Percentiles rank a stretch among this genome's conserved stretches.
Conservation (phyloP, 2,329 filamentous ascomycete genomes). For the Rutstroemia sydowiana region DNA sequence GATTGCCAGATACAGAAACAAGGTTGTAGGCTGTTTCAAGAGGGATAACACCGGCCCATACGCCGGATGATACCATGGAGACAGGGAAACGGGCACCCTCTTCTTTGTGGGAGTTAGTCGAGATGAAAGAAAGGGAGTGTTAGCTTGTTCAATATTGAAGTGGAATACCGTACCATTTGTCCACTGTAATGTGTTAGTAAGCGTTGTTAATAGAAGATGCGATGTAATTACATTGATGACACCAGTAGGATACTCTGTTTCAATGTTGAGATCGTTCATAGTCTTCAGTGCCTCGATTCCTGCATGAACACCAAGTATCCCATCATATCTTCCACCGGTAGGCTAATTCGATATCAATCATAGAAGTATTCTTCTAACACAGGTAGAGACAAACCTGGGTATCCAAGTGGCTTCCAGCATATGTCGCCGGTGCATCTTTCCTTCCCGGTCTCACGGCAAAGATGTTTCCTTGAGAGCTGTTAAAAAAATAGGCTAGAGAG, state of each 20-base stretch:
- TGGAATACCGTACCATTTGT: conserved; percentile 6
- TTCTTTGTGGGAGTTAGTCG: conserved; percentile 41
- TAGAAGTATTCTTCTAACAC: not conserved
- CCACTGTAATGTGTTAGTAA: conserved; percentile 37
- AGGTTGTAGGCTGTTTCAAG: conserved; percentile 55
- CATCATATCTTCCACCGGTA: conserved; percentile 60
- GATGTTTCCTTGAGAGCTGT: conserved; percentile 45
- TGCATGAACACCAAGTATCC: conserved; percentile 66
- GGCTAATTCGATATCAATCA: conserved; percentile 35
- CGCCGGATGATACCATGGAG: conserved; percentile 66
- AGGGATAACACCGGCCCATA: conserved; percentile 65
- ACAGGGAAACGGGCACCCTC: conserved; percentile 75
- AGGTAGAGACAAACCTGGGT: conserved; percentile 39
- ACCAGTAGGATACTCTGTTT: conserved; percentile 50
- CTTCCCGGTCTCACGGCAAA: conserved; percentile 65
- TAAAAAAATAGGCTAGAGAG: not conserved
- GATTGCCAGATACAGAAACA: conserved; percentile 52
- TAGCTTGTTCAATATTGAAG: not conserved
- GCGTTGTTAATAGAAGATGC: not conserved
- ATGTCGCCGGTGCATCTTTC: conserved; percentile 53
- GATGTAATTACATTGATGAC: conserved; percentile 15
- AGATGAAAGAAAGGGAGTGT: not conserved
- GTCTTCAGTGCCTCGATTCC: conserved; percentile 66
- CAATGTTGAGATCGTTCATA: conserved; percentile 57
- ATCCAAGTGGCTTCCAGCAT: conserved; percentile 63